Conservation (phyloP, 192 early-diverging fungal species). For the Coemansia sp. region DNA sequence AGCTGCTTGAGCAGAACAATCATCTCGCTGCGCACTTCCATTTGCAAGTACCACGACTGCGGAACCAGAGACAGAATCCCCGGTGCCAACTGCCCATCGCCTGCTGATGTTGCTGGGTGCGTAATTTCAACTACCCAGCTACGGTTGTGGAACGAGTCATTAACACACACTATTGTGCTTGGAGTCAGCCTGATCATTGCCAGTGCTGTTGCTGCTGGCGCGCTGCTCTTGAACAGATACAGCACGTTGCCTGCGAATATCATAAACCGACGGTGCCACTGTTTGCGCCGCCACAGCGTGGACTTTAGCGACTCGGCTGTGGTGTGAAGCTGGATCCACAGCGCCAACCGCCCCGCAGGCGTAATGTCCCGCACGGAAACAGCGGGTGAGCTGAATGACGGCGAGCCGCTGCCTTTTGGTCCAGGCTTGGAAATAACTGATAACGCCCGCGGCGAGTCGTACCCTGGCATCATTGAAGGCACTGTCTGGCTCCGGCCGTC, state of each 20-base stretch:
- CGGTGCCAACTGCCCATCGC: neutral
- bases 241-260: conserved; percentile 51
- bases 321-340: conserved; percentile 47
- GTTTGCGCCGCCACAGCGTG: conserved; percentile 47
- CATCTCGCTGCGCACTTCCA: conserved; percentile 52
- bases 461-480: neutral
- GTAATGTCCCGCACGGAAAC: conserved; percentile 50
- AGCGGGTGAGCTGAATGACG: conserved; percentile 6
- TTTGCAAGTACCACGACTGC: conserved; percentile 51
- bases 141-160: conserved; percentile 50
- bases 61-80: conserved; percentile 2
- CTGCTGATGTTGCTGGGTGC: conserved; percentile 7
- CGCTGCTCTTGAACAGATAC: conserved; percentile 53
- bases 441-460: conserved; percentile 13
- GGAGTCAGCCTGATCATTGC: conserved; percentile 26
- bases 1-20: conserved; percentile 51
- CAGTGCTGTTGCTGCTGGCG: conserved; percentile 38
- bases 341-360: conserved; percentile 44
- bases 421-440: conserved; percentile 17
- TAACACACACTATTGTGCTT: conserved; percentile 46
- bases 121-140: conserved; percentile 53
- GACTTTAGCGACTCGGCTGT: conserved; percentile 16
- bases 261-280: conserved; percentile 52
- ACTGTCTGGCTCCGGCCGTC: conserved; percentile 3
- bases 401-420: conserved; percentile 19